Conservation (phyloP, 495 filamentous ascomycete species). For the Penicillium antarcticum region DNA sequence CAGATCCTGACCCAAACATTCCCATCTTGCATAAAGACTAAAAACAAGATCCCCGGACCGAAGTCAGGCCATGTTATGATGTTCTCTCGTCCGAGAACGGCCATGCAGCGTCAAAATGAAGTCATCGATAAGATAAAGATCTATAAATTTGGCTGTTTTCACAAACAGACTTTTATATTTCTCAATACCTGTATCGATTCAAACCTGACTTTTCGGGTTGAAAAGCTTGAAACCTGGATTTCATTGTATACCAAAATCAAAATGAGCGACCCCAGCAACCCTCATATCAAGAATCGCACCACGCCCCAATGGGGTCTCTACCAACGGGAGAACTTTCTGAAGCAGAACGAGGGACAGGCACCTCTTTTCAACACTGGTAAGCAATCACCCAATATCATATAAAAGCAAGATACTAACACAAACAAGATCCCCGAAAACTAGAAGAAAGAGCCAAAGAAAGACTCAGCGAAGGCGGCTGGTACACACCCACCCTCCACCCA, state of each 20-base stretch:
- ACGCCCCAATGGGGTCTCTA: constrained; percentile 62
- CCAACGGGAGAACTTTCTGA: constrained; percentile 61
- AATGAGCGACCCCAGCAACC: constrained; percentile 56
- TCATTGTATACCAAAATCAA: constrained; percentile 16
- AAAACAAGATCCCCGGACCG: background rate
- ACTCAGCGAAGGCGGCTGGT: constrained; percentile 43
- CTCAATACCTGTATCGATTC: no score
- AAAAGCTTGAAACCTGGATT: no score
- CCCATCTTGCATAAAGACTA: background rate
- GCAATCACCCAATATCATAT: background rate
- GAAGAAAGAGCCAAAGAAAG: constrained; percentile 56
- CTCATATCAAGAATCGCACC: constrained; percentile 51
- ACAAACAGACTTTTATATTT: background rate
- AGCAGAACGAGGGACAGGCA: constrained; percentile 50
- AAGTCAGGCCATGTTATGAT: background rate
- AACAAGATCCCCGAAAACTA: constrained; percentile 50
- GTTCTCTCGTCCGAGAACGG: constrained; percentile 14
- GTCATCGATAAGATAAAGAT: constrained; percentile 19
- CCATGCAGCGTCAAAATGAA: constrained; percentile 27
- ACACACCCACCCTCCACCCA: background rate
- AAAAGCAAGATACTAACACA: background rate
- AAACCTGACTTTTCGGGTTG: no score
- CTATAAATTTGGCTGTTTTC: background rate
- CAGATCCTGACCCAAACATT: background rate
- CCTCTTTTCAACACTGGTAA: constrained; percentile 55